Base-by-base conservation (phyloP, 163 green algal genomes). In the Chloromonas sp. region DNA sequence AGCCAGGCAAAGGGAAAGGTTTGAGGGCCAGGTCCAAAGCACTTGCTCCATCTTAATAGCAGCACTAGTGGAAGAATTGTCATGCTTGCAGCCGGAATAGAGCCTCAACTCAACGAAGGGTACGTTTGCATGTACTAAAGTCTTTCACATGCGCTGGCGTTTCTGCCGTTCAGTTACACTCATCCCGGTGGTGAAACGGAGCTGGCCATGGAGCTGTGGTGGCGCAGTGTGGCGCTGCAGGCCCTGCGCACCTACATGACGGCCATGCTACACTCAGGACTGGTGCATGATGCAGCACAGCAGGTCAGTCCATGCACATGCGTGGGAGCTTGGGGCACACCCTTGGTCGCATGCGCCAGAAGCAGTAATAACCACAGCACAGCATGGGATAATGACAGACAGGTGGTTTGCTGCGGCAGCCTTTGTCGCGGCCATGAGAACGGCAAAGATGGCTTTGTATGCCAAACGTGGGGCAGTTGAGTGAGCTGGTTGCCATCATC, bases 171-270 rank as follows among this genome's bases (percentile, higher is more conserved):
- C 62, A 76, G 59, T 13, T 84, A 81, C 74, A 57, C 11, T 62
- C 77, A 76, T 60, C 81, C 86, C 0, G 84, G 79, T 60, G 83
- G 84, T 58, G 93, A 95, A 1, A 3, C 89, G 57, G 89, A 93
- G 70, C 81, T 96, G n/a, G 91, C 94, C 3, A 85, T 93, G 84
- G 87, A 95, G 84, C 86, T 96, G 70, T 96, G 94, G 92, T 97
- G 94, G 94, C 88, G 94, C 14, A 82, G 87, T 3, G 88, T 91
- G 8, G 94, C 94, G 2, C 88, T 98, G 78, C 90, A 96, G 83
- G 90, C 94, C 0, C 83, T 97, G 61, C 84, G 83, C 77, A 89
- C 91, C 1, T 95, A 93, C 83, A 66, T 94, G 58, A 2, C 74
- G 3, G 80, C 82, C 0, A 59, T 85, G 11, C 14, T 82, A 14